Evolutionary conservation across 1,284 basidiomycete genomes (phyloP), one percentile per base, ranked within the genome.

Genomic region (Coriolopsis trogii): DNA sequence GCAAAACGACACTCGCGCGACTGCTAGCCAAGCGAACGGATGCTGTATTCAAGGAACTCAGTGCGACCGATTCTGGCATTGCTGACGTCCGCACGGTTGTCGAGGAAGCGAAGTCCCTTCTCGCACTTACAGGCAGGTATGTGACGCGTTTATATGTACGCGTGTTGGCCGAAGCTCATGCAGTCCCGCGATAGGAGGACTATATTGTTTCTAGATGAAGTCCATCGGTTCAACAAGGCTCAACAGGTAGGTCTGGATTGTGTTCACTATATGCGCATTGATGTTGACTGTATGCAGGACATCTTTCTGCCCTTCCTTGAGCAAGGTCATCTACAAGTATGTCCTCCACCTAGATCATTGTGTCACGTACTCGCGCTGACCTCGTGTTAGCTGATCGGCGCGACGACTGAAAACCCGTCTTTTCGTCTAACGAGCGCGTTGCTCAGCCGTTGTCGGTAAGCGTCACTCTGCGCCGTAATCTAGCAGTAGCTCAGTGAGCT

Each of bases 341-440:
- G n/a, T 63, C 28, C 49, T 55, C 13, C 20, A 54, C 58, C 8
- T 34, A 18, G 7, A 18, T 18, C 33, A 16, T 6, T 34, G 33
- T n/a, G 56, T 55, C 18, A 51, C 50, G 24, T 21, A 45, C 41
- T 29, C 12, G 30, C 16, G 24, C n/a, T 41, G 56, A 66, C 5
- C 51, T 13, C 18, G 6, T 59, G 48, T 49, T 45, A 87, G 78
- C 74, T 95, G 29, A 84, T 96, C 55, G 91, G 91, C 15, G 93
- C 93, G 1, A 96, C 93, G 3, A 96, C 93, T 0, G 93, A 96
- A 68, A 96, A 96, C 63, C 93, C 93, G 0, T 93, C 90, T 1
- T 96, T 95, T 74, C 91, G 89, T 60, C 70, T 92, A 36, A 90
- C 84, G 43, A 82, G 81, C 29, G 89, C 92, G 4, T 73, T 95